Base-by-base conservation (phyloP, 1,284 basidiomycete genomes). In the Coriolopsis trogii region DNA sequence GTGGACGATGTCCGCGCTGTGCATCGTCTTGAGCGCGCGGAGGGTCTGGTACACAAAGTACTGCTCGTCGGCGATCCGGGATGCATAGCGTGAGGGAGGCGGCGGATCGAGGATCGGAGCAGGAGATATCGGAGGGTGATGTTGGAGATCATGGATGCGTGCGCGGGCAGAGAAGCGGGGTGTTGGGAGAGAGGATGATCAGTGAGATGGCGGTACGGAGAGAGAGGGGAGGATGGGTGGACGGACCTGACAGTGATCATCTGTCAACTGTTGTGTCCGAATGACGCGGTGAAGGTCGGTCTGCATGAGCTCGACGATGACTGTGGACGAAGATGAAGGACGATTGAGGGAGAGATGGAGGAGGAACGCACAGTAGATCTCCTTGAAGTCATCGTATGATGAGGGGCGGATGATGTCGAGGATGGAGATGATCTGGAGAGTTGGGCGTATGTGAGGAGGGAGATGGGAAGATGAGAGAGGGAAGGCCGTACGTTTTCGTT, bases 221-320 rank as follows among this genome's bases (percentile, higher is more conserved):
- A 33, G 33, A 42, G 38, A 49, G 18, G 41, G 28, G 43, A 25
- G 9, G 46, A 46, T 21, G 51, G 2, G 24, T 15, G 29, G 40
- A 46, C 68, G 55, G 63, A 82, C 82, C 75, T 93, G 92, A 67
- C 87, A 93, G 65, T 95, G 94, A 70, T 97, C 94, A 66, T 95
- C 92, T 25, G 86, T 88, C 41, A 95, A 77, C 56, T 90, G 84
- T 66, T 95, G 93, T 2, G 91, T 94, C 39, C 93, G 81, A 65
- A 95, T 93, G 52, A 95, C 92, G 16, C 93, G 85, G 69, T 95
- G 93, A 64, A 95, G 75, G 67, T 95, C 91, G 1, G 90, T 93
- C 68, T 95, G 93, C 85, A 95, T 93, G 42, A 95, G 76, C 69
- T 95, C 92, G 68, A 93, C 91, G 58, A 96, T 88, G 58, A 95